Evolutionary conservation across 257 asterid genomes (phyloP).

Genomic region (Nicotiana knightiana): DNA sequence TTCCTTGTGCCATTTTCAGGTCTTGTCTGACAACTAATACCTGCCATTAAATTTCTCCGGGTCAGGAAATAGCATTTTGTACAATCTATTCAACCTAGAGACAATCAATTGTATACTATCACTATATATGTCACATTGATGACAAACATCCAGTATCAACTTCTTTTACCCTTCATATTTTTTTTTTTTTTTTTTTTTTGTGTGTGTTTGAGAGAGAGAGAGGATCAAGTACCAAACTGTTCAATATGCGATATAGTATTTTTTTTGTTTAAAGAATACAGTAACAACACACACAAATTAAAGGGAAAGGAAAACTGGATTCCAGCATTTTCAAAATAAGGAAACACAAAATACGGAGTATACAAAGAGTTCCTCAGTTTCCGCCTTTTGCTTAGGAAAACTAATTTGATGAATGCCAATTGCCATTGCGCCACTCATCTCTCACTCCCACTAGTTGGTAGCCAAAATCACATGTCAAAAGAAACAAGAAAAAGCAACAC

Average conservation of each 20-base stretch:
- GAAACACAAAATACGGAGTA: background rate
- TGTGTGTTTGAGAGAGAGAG: background rate
- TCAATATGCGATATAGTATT: background rate
- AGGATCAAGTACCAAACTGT: background rate
- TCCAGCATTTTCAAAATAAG: background rate
- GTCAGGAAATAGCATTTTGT: slow-evolving; percentile 9
- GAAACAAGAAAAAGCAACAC: background rate
- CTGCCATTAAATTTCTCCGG: slow-evolving; percentile 30
- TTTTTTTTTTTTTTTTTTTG: background rate
- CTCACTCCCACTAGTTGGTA: background rate
- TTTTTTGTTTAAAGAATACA: background rate
- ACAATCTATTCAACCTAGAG: background rate
- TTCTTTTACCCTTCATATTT: background rate
- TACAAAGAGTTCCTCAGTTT: background rate
- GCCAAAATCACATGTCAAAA: background rate
- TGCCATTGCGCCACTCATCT: background rate
- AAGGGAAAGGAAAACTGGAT: background rate
- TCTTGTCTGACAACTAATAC: slow-evolving; percentile 96
- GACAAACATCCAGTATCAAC: background rate
- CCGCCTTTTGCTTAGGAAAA: background rate
- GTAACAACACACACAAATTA: background rate
- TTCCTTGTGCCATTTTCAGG: slow-evolving; percentile 92
- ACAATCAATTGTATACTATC: background rate
- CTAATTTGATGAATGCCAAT: background rate
- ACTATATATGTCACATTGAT: background rate